A percentile compares a stretch with the other conserved stretches of the same genome.
phyloP scores from a whole-genome alignment of 2,329 filamentous ascomycete species.

The Stemphylium lycopersici region DNA sequence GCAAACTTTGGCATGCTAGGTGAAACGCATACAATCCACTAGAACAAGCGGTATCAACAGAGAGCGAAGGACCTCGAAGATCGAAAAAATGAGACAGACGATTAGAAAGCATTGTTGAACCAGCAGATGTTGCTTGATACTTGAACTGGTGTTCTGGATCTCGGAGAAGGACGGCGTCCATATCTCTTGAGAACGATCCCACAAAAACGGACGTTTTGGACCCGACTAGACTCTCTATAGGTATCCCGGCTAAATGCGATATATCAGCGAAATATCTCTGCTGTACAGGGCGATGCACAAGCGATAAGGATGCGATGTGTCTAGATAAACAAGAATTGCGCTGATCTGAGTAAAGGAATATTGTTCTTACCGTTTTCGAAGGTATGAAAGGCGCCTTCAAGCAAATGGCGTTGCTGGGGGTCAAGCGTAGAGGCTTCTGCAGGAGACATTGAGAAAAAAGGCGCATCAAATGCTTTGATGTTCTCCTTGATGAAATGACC shows the following conservation, averaged over 20 bases:
- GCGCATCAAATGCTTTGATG: not conserved
- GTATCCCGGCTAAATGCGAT: too few species aligned
- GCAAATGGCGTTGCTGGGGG: not conserved
- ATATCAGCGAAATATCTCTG: too few species aligned
- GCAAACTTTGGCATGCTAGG: constrained; percentile 21
- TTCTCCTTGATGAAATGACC: constrained; percentile 1
- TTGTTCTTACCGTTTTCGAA: constrained; percentile 4
- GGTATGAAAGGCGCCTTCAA: not conserved
- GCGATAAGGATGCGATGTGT: too few species aligned
- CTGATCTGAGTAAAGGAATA: too few species aligned
- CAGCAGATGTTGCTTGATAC: constrained; percentile 1
- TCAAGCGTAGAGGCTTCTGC: not conserved
- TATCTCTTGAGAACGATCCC: constrained; percentile 16
- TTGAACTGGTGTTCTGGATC: constrained; percentile 7
- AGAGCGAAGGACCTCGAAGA: constrained; percentile 27
- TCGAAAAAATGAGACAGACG: constrained; percentile 33
- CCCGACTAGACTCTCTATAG: not conserved
- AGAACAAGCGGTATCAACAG: constrained; percentile 37
- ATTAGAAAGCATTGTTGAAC: constrained; percentile 17
- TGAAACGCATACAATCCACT: constrained; percentile 25
- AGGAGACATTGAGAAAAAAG: not conserved
- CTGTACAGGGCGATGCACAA: too few species aligned
- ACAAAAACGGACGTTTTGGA: constrained; percentile 19
- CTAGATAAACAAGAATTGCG: too few species aligned
- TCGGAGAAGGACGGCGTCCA: constrained; percentile 2